A percentile compares a stretch with the other conserved stretches of the same genome.
These are phyloP conservation scores for Diaporthe australafricana DNA, from an alignment of 2,329 filamentous ascomycete species.

Conservation along the genomic window DNA sequence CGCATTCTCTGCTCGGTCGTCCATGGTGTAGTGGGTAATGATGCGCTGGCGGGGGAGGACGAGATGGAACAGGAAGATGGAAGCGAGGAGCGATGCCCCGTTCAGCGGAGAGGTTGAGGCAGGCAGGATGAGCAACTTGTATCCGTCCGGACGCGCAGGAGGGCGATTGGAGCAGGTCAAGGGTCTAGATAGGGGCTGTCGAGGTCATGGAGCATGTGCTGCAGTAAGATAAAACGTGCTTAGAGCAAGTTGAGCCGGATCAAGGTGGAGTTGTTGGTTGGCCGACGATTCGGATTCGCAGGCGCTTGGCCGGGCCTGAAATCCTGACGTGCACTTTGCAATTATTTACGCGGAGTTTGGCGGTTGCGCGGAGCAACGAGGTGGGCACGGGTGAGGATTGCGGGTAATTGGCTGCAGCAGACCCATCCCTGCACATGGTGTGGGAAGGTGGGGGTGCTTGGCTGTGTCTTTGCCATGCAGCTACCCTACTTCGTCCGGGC, in stretches of 20 bases:
- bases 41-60: conserved; percentile 39
- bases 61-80: conserved; percentile 36
- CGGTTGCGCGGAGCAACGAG: conserved; percentile 29
- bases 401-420: conserved; percentile 6
- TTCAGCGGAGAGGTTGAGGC: conserved; percentile 35
- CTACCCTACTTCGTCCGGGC: too few species aligned
- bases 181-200: conserved; percentile 9
- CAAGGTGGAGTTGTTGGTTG: conserved; percentile 28
- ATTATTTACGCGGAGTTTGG: conserved; percentile 30
- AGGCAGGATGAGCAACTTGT: conserved; percentile 39
- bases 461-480: background rate
- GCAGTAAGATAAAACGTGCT: background rate
- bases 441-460: background rate
- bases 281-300: background rate
- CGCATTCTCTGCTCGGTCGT: conserved; percentile 48
- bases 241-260: conserved; percentile 23
- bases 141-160: conserved; percentile 2
- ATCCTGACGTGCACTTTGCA: conserved; percentile 26
- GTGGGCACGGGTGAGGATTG: background rate
- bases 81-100: conserved; percentile 39
- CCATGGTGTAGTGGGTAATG: conserved; percentile 47
- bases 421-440: conserved; percentile 3
- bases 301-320: background rate
- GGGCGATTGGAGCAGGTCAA: conserved; percentile 3
- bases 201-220: background rate